Evolutionary conservation across 2,329 filamentous ascomycete species (phyloP), one percentile per base, ranked within the genome.

Genomic region (Colletotrichum camelliae): DNA sequence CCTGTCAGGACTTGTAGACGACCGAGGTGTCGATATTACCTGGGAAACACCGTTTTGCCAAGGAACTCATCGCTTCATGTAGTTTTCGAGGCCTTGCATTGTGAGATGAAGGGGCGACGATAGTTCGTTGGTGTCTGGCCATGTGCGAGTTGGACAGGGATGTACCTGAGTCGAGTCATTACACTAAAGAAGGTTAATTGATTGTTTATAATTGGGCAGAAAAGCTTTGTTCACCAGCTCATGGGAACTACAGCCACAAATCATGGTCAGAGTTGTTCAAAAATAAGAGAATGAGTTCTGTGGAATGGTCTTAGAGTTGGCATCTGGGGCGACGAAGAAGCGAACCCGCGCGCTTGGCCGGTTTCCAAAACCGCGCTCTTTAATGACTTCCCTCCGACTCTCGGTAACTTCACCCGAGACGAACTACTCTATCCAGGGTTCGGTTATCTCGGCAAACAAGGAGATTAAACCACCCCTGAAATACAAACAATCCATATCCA

Each of bases 261-360:
- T 27, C 29, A 31, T 31, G 29, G 29, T 9, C 24, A 5, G 1
- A 27, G 24, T 27, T 5, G 24, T 27, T 27, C 4, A 27, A 27
- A 27, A 27, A 5, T 27, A 5, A 5, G 24, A 27, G 24, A 27
- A 5, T 5, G 24, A 27, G 24, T 27, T 52, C n/a, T 2, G n/a
- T 0, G 1, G 0, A 3, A n/a, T 48, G 10, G 1, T 52, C 13
- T 21, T n/a, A 10, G n/a, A 0, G 4, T 21, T 6, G 43, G 43
- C 43, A 52, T 52, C 43, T 7, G 43, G 0, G 4, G n/a, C 43
- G 43, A 52, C 1, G 4, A 13, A 52, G 43, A 21, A 21, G 43
- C n/a, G 21, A n/a, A 7, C 43, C 4, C 43, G n/a, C 43, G n/a
- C 43, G 43, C 3, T 21, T 52, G 10, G n/a, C 2, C n/a, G 10